A percentile compares a stretch with the other conserved stretches of the same genome.
Conservation (phyloP, 192 early-diverging fungal species). For the Helicostylum pulchrum region DNA sequence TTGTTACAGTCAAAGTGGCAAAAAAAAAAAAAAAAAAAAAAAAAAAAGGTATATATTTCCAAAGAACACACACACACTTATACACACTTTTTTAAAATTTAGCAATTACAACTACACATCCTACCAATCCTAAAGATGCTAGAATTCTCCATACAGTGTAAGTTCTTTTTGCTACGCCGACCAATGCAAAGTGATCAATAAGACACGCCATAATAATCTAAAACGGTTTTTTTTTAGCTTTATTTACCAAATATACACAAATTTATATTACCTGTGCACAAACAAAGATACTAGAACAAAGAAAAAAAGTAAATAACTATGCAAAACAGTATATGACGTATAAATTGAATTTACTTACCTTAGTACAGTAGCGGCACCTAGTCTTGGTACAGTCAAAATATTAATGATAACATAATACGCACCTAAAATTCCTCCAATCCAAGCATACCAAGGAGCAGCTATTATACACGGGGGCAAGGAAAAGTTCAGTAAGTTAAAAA, state of each 20-base stretch:
- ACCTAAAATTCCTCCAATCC: constrained; percentile 41
- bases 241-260: background rate
- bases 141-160: constrained; percentile 45
- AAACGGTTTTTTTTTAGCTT: background rate
- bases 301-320: background rate
- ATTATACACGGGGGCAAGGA: no score
- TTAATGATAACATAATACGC: constrained; percentile 52
- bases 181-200: constrained; percentile 49
- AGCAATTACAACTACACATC: constrained; percentile 45
- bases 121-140: constrained; percentile 43
- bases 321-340: no score
- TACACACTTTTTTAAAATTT: constrained; percentile 35
- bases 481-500: no score
- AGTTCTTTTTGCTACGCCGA: constrained; percentile 41
- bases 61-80: background rate
- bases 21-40: background rate
- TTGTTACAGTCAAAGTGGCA: no score
- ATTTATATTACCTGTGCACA: constrained; percentile 41
- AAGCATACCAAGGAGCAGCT: constrained; percentile 50
- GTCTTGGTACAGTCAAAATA: constrained; percentile 47
- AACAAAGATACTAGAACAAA: constrained; percentile 38
- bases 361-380: constrained; percentile 51
- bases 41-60: background rate
- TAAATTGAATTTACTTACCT: constrained; percentile 4
- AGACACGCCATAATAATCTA: constrained; percentile 44